Evolutionary conservation across 2,329 filamentous ascomycete species (phyloP).

Genomic region (Metarhizium brunneum): DNA sequence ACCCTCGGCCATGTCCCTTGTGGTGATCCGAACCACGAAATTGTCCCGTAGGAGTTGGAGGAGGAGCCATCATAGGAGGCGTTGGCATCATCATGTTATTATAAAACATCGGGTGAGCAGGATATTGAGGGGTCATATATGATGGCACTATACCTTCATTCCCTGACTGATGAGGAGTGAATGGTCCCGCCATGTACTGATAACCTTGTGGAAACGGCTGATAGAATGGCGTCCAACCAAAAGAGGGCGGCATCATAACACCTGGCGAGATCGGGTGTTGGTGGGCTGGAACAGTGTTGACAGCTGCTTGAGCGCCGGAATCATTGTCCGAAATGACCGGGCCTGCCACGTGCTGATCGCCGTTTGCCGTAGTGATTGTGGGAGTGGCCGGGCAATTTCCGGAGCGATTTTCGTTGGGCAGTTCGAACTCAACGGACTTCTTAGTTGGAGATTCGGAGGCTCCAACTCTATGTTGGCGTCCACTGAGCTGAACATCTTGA

Average conservation of each 20-base stretch:
- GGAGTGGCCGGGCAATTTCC: neutral
- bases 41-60: neutral
- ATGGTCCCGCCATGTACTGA: neutral
- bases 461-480: neutral
- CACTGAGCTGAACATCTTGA: neutral
- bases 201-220: neutral
- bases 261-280: neutral
- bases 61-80: neutral
- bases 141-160: neutral
- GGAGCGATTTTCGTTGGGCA: neutral
- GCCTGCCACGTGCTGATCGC: neutral
- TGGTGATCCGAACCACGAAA: neutral
- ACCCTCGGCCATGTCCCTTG: neutral
- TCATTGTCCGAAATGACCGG: neutral
- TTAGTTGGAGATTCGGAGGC: neutral
- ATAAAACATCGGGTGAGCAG: neutral
- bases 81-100: neutral
- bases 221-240: neutral
- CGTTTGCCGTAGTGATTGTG: neutral
- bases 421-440: slow-evolving; percentile 9
- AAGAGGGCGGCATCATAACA: neutral
- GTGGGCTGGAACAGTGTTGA: neutral
- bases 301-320: neutral
- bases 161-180: neutral
- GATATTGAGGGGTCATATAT: neutral